phyloP scores from a whole-genome alignment of 2,329 filamentous ascomycete species.

The Didymella sp. region DNA sequence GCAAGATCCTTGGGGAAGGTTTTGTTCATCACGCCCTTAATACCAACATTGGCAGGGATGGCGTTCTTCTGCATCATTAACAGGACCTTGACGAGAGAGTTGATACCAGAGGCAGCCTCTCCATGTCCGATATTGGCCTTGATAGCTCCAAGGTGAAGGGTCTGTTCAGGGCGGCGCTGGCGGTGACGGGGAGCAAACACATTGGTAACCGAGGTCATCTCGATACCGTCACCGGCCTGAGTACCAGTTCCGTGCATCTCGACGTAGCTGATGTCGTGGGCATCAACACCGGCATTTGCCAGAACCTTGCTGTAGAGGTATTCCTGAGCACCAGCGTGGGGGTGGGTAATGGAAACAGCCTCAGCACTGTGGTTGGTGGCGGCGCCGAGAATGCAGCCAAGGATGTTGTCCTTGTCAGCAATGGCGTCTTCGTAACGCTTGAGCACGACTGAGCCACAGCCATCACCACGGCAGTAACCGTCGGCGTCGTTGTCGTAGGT shows the following conservation, averaged over 20 bases:
- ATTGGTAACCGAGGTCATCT: constrained; percentile 78
- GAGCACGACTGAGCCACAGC: constrained; percentile 74
- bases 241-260: constrained; percentile 93
- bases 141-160: constrained; percentile 61
- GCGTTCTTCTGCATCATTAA: constrained; percentile 63
- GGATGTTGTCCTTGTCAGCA: constrained; percentile 72
- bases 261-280: constrained; percentile 79
- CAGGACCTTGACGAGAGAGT: constrained; percentile 60
- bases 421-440: constrained; percentile 82
- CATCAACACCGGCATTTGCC: constrained; percentile 75
- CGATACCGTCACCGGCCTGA: constrained; percentile 81
- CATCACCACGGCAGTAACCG: constrained; percentile 83
- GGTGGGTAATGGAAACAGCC: constrained; percentile 82
- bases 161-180: constrained; percentile 58
- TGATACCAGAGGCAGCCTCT: constrained; percentile 63
- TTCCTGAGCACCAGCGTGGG: constrained; percentile 78
- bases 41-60: constrained; percentile 62
- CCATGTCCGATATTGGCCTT: constrained; percentile 64
- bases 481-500: constrained; percentile 82
- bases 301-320: constrained; percentile 74
- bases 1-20: constrained; percentile 60
- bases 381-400: constrained; percentile 77
- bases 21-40: constrained; percentile 64
- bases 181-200: constrained; percentile 64
- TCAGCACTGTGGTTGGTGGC: constrained; percentile 84